Conservation (phyloP, 306 rosid genomes). For the Glycine soja region DNA sequence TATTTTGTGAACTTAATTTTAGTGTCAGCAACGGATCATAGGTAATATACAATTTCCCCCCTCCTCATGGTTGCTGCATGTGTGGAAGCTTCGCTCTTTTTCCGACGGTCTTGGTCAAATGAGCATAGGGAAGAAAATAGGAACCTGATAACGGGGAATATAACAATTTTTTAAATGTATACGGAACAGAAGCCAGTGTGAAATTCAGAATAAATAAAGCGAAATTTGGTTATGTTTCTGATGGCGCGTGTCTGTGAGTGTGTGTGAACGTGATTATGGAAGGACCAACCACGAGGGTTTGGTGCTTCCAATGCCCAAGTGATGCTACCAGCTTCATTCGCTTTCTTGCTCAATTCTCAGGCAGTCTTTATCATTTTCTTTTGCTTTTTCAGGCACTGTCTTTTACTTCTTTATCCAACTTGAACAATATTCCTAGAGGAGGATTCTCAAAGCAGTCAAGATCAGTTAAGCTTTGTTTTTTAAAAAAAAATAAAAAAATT, state of each 20-base stretch:
- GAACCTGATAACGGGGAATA: constrained; percentile 9
- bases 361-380: constrained; percentile 25
- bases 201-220: constrained; percentile 49
- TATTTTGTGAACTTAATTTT: too few species aligned
- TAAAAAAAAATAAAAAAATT: not conserved
- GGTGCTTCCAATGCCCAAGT: constrained; percentile 40
- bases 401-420: constrained; percentile 16
- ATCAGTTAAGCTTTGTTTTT: constrained; percentile 15
- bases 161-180: not conserved
- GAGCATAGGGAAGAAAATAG: constrained; percentile 27
- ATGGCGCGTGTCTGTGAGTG: constrained; percentile 7
- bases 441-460: constrained; percentile 34
- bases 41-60: not conserved
- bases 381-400: constrained; percentile 48
- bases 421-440: not conserved
- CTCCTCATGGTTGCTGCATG: constrained; percentile 8
- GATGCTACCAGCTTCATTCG: constrained; percentile 51
- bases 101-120: constrained; percentile 47
- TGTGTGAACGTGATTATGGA: constrained; percentile 53
- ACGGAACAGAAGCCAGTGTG: constrained; percentile 17
- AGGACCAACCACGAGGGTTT: constrained; percentile 46
- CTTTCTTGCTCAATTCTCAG: constrained; percentile 39
- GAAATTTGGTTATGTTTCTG: constrained; percentile 45
- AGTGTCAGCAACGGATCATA: too few species aligned
- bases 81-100: constrained; percentile 42